Evolutionary conservation across 1,284 basidiomycete species (phyloP), one percentile per base, ranked within the genome.

Genomic region (Cutaneotrichosporon daszewskae): DNA sequence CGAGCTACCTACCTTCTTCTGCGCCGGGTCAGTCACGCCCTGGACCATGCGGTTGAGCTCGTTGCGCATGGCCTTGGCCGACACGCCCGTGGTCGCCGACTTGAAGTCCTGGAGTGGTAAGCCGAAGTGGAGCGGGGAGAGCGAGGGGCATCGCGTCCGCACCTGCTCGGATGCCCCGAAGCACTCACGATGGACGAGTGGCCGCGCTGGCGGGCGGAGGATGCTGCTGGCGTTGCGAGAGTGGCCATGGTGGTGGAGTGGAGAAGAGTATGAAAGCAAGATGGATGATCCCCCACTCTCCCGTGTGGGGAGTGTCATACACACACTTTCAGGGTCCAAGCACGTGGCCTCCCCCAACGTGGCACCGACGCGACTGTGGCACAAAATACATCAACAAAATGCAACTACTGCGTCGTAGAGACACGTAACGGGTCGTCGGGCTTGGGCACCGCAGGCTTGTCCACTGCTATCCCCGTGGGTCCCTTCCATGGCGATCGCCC

Each of bases 41-140:
- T 76, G 76, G 64, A 97, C 89, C 78, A 98, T 85, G 65, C 82
- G 82, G 72, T 87, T 87, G 74, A 98, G 84, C 77, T 98, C 94
- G 69, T 97, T 96, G 76, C 90, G 84, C 95, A 97, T 97, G 48
- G 91, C 80, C 77, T 96, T 97, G 59, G 91, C 89, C 29, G 91
- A 86, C 61, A 98, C 87, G 59, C 94, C 94, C 37, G 94, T 97
- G 45, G 92, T 95, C 56, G 94, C 94, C 31, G 90, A 94, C 79
- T 95, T 94, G 82, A 95, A 95, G 77, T 95, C 66, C 66, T 68
- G 55, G 5, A 23, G 24, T 35, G 26, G 27, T 17, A 34, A 32
- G 17, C 14, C 22, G 19, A 29, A 8, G 20, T 23, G 14, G 19
- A 20, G n/a, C 16, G 20, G n/a, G 10, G 14, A 16, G 14, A 32